Evolutionary conservation across 495 filamentous ascomycete species (phyloP).

Genomic region (Penicillium dipodomyicola): DNA sequence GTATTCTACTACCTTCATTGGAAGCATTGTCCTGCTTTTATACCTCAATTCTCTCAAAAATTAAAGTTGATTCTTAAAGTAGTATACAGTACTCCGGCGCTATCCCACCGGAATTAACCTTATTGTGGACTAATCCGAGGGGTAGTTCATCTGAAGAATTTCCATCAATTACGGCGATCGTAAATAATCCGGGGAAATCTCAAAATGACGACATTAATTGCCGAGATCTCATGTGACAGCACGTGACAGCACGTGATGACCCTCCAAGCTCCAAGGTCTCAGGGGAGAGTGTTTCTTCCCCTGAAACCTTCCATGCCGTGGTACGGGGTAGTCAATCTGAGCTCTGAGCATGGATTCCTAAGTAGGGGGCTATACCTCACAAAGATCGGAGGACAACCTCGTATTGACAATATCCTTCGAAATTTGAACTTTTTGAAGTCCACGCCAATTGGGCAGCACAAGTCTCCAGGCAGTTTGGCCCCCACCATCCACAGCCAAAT

Average conservation of each 20-base stretch:
- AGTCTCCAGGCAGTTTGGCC: neutral
- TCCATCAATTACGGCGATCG: constrained; percentile 15
- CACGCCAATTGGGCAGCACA: neutral
- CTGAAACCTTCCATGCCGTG: neutral
- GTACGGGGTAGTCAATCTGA: neutral
- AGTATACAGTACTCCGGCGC: neutral
- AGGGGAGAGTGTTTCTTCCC: neutral
- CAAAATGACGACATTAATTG: neutral
- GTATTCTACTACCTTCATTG: neutral
- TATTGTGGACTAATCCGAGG: constrained; percentile 17
- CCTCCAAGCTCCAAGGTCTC: neutral
- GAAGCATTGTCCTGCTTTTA: constrained; percentile 7
- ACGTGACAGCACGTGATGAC: neutral
- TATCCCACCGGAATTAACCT: constrained; percentile 36
- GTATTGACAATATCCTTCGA: neutral
- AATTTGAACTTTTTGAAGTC: neutral
- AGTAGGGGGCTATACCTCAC: neutral
- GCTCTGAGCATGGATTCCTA: neutral
- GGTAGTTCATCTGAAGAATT: constrained; percentile 8
- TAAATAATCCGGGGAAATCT: constrained; percentile 3
- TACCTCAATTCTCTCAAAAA: neutral
- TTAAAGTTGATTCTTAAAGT: neutral
- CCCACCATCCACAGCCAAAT: neutral
- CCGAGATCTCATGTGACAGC: neutral
- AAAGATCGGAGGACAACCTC: neutral